Base-by-base conservation (phyloP, 345 rosid genomes). In the Pelargonium nanum region DNA sequence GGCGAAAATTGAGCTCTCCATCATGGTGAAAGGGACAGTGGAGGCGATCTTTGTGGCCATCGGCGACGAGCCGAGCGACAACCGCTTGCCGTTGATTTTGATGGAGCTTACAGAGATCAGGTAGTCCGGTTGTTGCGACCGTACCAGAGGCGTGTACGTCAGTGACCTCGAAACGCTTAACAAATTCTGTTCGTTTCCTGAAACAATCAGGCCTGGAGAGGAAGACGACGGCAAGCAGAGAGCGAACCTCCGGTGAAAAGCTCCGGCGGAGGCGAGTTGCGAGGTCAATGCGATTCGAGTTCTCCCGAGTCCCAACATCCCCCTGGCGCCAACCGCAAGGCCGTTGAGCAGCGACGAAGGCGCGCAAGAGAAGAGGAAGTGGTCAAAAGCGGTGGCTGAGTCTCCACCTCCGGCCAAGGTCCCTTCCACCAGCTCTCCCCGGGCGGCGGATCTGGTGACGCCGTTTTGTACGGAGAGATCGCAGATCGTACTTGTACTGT, bases 271-370 rank as follows among this genome's bases (percentile, higher is more conserved):
- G 61, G 81, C 74, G 16, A 86, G 71, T 64, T 88, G 96, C 0
- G 88, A 79, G 1, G 88, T 81, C 13, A 80, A 67, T 1, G 86
- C 75, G 56, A 82, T 68, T 16, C 75, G 79, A 59, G 75, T 75
- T 63, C 63, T 83, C 56, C 96, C 89, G 0, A 84, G 68, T 30
- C 97, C 97, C 53, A 83, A n/a, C 63, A 79, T 65, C 13, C 91
- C 96, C 13, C 53, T 69, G 26, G 80, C 78, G 1, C 77, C 85
- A 19, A 61, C 63, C 1, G 91, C 75, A 6, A 89, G 74, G 24
- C 88, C 91, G 19, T 66, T 66, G 57, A 82, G 67, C 20, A 77
- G 60, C 68, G 57, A 72, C 24, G 51, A 21, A 2, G 81, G 80
- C 0, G 74, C 69, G 65, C 83, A 76, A 10, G 82, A 68, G 57